Evolutionary conservation across 2,329 filamentous ascomycete genomes (phyloP).

Genomic region (Phaeoacremonium minimum): DNA sequence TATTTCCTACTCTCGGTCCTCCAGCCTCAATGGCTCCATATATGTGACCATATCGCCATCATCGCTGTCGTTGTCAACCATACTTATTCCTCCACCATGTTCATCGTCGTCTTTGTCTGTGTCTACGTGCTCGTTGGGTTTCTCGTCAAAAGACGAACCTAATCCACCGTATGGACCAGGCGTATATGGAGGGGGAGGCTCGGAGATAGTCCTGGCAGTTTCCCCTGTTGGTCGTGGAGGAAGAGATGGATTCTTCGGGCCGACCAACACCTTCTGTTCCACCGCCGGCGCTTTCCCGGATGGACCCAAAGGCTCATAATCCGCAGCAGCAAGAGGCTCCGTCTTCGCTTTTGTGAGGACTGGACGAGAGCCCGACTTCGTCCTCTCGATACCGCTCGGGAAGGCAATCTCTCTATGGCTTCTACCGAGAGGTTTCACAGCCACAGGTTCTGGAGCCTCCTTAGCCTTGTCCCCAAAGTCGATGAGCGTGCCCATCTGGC

Average conservation of each 20-base stretch:
- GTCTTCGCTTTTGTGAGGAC: too few species aligned
- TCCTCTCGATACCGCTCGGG: background rate
- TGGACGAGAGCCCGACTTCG: background rate
- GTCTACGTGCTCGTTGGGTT: background rate
- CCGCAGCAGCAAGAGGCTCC: too few species aligned
- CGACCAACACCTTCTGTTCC: too few species aligned
- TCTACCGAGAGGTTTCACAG: slow-evolving; percentile 2
- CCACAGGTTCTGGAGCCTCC: slow-evolving; percentile 5
- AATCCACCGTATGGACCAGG: background rate
- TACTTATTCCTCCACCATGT: slow-evolving; percentile 6
- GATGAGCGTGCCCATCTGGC: slow-evolving; percentile 31
- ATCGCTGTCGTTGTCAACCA: slow-evolving; percentile 9
- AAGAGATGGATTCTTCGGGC: too few species aligned
- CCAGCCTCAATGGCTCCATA: slow-evolving; percentile 8
- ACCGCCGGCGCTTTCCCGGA: too few species aligned
- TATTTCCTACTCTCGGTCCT: too few species aligned
- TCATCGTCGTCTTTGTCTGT: slow-evolving; percentile 6
- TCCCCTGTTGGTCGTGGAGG: too few species aligned
- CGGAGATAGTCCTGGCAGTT: too few species aligned
- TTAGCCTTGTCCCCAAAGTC: slow-evolving; percentile 30
- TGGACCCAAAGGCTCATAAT: too few species aligned
- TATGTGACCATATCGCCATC: slow-evolving; percentile 8
- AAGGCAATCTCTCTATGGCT: background rate
- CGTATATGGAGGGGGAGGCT: slow-evolving; percentile 4
- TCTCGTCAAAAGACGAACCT: background rate